Evolutionary conservation across 2,329 filamentous ascomycete genomes (phyloP).

Genomic region (Daldinia eschscholtzii): DNA sequence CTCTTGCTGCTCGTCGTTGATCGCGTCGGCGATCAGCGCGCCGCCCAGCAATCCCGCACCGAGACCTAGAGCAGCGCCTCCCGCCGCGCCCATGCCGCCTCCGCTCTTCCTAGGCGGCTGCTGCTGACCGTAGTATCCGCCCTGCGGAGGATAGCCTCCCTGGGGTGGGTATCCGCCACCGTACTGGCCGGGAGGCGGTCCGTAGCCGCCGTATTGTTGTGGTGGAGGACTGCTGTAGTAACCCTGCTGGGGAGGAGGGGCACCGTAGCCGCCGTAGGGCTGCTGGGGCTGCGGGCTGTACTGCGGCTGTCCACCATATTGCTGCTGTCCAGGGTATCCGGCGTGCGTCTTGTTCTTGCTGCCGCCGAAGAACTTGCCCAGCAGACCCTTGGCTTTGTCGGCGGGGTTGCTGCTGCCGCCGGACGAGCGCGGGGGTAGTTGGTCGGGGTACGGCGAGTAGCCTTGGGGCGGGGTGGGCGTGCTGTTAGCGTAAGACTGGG

Average conservation of each 20-base stretch:
- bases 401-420: constrained; percentile 44
- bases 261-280: constrained; percentile 53
- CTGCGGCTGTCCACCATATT: constrained; percentile 43
- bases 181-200: constrained; percentile 48
- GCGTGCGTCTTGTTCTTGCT: constrained; percentile 48
- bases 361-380: constrained; percentile 53
- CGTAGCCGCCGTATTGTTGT: constrained; percentile 54
- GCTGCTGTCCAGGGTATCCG: constrained; percentile 53
- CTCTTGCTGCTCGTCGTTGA: constrained; percentile 72
- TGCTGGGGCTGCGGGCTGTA: constrained; percentile 43
- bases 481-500: constrained; percentile 53
- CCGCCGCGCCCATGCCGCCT: constrained; percentile 74
- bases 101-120: constrained; percentile 57
- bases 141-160: constrained; percentile 26
- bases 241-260: constrained; percentile 52
- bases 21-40: constrained; percentile 74
- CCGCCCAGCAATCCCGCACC: constrained; percentile 87
- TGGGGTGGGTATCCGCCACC: constrained; percentile 40
- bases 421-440: constrained; percentile 59
- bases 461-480: constrained; percentile 41
- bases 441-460: constrained; percentile 52
- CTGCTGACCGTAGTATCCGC: constrained; percentile 44
- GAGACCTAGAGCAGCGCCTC: constrained; percentile 80
- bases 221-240: constrained; percentile 53
- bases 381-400: constrained; percentile 59